These are phyloP conservation scores for Achaetomium macrosporum DNA, from an alignment of 2,329 filamentous ascomycete species.

Conservation along the genomic window DNA sequence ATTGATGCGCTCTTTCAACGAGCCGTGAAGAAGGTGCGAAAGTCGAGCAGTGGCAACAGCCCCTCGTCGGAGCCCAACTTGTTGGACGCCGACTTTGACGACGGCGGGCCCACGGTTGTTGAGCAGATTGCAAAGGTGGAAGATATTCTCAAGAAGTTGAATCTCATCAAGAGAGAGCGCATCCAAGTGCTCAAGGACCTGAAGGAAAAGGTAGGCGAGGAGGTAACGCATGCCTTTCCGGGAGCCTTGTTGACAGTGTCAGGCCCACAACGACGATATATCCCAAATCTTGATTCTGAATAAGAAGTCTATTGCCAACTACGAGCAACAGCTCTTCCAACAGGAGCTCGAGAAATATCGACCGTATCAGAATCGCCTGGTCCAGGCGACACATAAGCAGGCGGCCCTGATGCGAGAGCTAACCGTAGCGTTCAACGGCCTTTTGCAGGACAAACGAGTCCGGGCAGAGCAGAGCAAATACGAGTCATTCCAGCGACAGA, in stretches of 20 bases:
- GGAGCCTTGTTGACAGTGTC: conserved; percentile 16
- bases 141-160: conserved; percentile 83
- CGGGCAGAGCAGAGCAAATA: conserved; percentile 93
- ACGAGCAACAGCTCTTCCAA: conserved; percentile 88
- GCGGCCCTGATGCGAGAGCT: conserved; percentile 91
- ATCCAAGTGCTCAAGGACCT: conserved; percentile 91
- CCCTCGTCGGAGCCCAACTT: conserved; percentile 67
- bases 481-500: conserved; percentile 77
- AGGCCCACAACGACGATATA: conserved; percentile 96
- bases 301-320: conserved; percentile 91
- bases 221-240: no score
- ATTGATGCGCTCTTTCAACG: conserved; percentile 84
- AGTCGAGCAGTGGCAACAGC: conserved; percentile 54
- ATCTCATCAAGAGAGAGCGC: conserved; percentile 85
- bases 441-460: conserved; percentile 91
- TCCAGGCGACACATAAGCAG: conserved; percentile 95
- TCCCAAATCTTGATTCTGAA: conserved; percentile 96
- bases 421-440: conserved; percentile 75
- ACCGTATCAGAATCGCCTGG: conserved; percentile 81
- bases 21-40: conserved; percentile 74
- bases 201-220: conserved; percentile 76
- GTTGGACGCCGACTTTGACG: conserved; percentile 86
- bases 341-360: conserved; percentile 96
- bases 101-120: conserved; percentile 70
- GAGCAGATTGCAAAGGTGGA: conserved; percentile 89